These are phyloP conservation scores for Xylariaceae sp. DNA, from an alignment of 2,329 filamentous ascomycete species.

Conservation along the genomic window DNA sequence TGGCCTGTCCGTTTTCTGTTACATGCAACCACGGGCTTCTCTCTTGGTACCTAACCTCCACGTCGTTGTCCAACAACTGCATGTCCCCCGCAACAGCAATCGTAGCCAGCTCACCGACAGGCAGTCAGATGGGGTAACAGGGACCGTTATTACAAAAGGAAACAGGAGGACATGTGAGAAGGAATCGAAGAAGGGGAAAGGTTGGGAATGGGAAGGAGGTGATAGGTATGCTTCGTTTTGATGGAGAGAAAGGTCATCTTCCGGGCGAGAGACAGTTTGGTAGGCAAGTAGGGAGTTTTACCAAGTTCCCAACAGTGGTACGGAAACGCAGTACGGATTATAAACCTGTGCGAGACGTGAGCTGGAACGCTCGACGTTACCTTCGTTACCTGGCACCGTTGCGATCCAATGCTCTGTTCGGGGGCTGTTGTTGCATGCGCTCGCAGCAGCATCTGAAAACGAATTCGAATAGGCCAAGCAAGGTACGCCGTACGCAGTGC, in stretches of 20 bases:
- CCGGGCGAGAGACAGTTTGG: background rate
- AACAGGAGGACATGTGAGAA: background rate
- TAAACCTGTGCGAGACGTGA: background rate
- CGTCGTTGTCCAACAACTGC: slow-evolving; percentile 18
- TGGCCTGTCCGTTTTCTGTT: slow-evolving; percentile 9
- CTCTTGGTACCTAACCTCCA: slow-evolving; percentile 20
- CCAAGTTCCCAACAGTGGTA: background rate
- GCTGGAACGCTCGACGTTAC: background rate
- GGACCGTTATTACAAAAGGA: slow-evolving; percentile 7
- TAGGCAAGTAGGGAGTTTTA: background rate
- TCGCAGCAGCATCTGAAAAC: background rate
- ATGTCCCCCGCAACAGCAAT: slow-evolving; percentile 13
- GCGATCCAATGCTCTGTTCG: background rate
- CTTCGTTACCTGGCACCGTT: background rate
- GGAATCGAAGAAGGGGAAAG: background rate
- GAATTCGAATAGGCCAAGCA: background rate
- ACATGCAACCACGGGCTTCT: slow-evolving; percentile 17
- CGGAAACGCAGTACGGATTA: background rate
- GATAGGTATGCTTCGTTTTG: background rate
- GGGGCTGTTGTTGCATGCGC: slow-evolving; percentile 6
- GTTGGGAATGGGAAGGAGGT: background rate
- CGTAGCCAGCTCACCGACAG: slow-evolving; percentile 19
- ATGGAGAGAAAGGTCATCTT: background rate
- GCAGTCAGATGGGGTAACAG: background rate
- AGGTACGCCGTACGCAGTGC: too few species aligned